Evolutionary conservation across 768 basidiomycete species (phyloP), one percentile per base, ranked within the genome.

Genomic region (Neoboletus brunneissimus): DNA sequence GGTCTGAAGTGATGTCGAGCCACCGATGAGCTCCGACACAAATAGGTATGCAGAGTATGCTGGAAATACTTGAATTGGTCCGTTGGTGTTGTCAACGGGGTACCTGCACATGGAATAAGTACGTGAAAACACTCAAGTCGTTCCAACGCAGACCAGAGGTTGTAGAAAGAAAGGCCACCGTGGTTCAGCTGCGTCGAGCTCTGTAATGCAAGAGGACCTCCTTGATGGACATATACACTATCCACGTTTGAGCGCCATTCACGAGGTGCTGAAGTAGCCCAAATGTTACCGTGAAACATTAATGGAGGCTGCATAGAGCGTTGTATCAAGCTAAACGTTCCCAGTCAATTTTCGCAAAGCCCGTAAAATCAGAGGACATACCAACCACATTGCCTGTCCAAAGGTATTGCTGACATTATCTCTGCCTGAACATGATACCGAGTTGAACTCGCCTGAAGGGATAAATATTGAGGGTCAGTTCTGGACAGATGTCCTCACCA

Each of bases 161-260:
- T 70, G 59, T 81, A 81, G 60, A 81, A 74, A 16, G 59, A 61
- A 55, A 66, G 56, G 64, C 79, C 80, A 38, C 79, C 79, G 42
- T 80, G 78, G 54, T 82, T 81, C 11, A 80, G 67, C 53, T 81
- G 79, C 2, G 76, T 77, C 42, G 74, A 72, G 53, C 80, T 80
- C 59, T 82, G 81, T 16, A 81, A 63, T 5, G 79, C 78, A 25
- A 81, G 72, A 4, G 81, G 80, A 1, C 78, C 81, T 9, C 81
- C 81, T 71, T 82, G 81, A 56, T 83, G 81, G n/a, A 79, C 73
- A 51, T 80, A 81, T 46, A 83, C 49, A 32, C 81, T 81, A 47
- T 40, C 15, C 57, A 48, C 5, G 23, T 41, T 56, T 41, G 44
- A 42, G 27, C 18, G 7, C 44, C 13, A 23, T 10, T 4, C n/a